These are phyloP conservation scores for Epichloe aotearoae DNA, from an alignment of 2,329 filamentous ascomycete species.

Conservation along the genomic window DNA sequence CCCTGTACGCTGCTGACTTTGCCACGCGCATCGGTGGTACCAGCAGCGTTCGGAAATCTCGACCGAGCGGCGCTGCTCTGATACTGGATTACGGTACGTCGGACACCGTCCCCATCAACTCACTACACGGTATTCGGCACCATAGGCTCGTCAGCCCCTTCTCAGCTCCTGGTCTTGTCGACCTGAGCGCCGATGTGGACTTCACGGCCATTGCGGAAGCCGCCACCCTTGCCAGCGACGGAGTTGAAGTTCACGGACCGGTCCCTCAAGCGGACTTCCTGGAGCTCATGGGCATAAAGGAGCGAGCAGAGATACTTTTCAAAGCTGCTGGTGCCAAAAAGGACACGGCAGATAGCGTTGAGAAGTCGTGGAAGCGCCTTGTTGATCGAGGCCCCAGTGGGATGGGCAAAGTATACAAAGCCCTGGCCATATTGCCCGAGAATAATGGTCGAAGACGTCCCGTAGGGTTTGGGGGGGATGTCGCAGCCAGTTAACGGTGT, in stretches of 20 bases:
- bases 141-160: constrained; percentile 74
- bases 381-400: constrained; percentile 71
- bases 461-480: constrained; percentile 88
- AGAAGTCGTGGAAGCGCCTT: constrained; percentile 65
- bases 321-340: constrained; percentile 27
- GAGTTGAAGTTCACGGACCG: constrained; percentile 85
- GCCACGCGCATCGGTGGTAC: constrained; percentile 71
- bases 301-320: constrained; percentile 58
- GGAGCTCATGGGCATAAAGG: constrained; percentile 65
- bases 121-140: constrained; percentile 71
- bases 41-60: constrained; percentile 36
- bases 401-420: constrained; percentile 95
- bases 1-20: constrained; percentile 68
- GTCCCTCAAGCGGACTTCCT: constrained; percentile 77
- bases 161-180: constrained; percentile 64
- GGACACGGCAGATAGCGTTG: constrained; percentile 46
- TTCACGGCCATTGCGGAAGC: constrained; percentile 77
- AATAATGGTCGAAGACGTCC: constrained; percentile 60
- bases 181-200: constrained; percentile 87
- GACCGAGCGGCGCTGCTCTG: constrained; percentile 72
- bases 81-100: constrained; percentile 88
- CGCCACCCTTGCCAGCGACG: constrained; percentile 59
- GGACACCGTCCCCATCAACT: constrained; percentile 70
- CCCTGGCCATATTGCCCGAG: constrained; percentile 77
- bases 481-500: constrained; percentile 12